Conservation (phyloP, 208 protist species). For the Trypanosoma cruzi region DNA sequence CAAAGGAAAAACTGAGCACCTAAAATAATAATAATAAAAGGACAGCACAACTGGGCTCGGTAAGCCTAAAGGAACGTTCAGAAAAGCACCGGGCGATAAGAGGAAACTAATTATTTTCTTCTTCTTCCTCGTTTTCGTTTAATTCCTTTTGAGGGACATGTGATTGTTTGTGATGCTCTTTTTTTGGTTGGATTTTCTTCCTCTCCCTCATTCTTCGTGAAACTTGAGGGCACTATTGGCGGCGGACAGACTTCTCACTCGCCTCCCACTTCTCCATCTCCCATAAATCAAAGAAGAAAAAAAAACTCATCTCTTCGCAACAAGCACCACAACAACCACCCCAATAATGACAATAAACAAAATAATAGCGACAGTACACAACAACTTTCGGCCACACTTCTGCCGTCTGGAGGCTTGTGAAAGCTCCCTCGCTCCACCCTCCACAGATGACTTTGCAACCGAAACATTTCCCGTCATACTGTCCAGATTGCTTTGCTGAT, state of each 20-base stretch:
- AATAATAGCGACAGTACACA: conserved; percentile 54
- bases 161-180: no score
- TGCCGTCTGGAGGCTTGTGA: conserved; percentile 53
- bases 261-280: not conserved
- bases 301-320: conserved; percentile 27
- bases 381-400: conserved; percentile 60
- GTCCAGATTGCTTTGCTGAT: conserved; percentile 71
- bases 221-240: no score
- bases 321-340: conserved; percentile 46
- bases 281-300: not conserved
- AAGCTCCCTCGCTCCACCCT: conserved; percentile 62
- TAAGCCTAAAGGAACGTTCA: no score
- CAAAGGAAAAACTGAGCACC: no score
- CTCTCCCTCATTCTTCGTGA: no score
- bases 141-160: no score
- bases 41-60: no score
- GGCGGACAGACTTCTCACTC: conserved; percentile 1
- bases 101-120: no score
- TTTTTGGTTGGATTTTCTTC: no score
- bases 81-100: no score
- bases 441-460: conserved; percentile 56
- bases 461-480: conserved; percentile 51
- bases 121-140: not conserved
- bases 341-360: conserved; percentile 58
- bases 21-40: not conserved